These are phyloP conservation scores for Ceratocystis destructans DNA, from an alignment of 2,329 filamentous ascomycete species.

Conservation along the genomic window DNA sequence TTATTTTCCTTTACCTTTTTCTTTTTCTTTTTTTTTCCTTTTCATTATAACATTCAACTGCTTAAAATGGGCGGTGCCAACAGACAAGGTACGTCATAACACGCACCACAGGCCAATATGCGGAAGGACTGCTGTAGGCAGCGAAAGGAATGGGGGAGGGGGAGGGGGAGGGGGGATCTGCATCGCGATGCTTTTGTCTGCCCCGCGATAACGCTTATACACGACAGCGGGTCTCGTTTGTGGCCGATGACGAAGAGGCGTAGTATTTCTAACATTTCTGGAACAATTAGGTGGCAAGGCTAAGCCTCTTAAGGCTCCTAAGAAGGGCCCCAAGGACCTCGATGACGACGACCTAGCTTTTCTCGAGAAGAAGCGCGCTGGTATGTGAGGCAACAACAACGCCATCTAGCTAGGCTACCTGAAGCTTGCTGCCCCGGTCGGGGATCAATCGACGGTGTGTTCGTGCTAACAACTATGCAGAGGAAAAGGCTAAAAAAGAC, in stretches of 20 bases:
- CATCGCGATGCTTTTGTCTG: not conserved
- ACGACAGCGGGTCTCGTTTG: not conserved
- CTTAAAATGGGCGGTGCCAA: slow-evolving; percentile 50
- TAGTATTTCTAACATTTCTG: slow-evolving; percentile 4
- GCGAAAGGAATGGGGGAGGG: not conserved
- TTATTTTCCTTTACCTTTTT: slow-evolving; percentile 8
- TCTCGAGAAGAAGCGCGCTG: slow-evolving; percentile 70
- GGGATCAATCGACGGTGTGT: not conserved
- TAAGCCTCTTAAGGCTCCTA: slow-evolving; percentile 76
- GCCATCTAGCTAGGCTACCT: not conserved
- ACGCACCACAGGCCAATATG: not conserved
- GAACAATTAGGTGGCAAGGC: slow-evolving; percentile 54
- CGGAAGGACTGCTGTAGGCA: not conserved
- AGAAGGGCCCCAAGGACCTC: slow-evolving; percentile 69
- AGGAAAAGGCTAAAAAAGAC: slow-evolving; percentile 76
- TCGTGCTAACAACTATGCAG: slow-evolving; percentile 29
- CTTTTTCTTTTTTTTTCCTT: not conserved
- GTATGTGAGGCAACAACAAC: slow-evolving; percentile 34
- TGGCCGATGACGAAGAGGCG: not conserved
- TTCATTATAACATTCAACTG: slow-evolving; percentile 15
- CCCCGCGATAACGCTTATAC: not conserved
- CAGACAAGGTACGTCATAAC: slow-evolving; percentile 44
- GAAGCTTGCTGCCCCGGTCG: not conserved
- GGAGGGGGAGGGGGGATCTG: not conserved
- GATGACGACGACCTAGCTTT: slow-evolving; percentile 79